Percentiles rank a stretch among this genome's conserved stretches.
Conservation (phyloP, 805 yeast species). For the Hanseniaspora opuntiae region DNA sequence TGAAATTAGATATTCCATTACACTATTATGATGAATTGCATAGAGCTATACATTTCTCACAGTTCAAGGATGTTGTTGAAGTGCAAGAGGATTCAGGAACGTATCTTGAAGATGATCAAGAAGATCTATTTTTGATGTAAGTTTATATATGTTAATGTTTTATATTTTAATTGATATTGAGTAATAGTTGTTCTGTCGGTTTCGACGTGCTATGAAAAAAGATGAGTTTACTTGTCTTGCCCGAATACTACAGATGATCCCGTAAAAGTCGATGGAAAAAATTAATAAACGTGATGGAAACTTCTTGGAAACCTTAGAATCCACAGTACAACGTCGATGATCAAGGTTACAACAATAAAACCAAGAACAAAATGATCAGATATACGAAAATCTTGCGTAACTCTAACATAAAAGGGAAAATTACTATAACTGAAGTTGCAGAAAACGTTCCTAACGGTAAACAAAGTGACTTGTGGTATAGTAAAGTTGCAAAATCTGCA, state of each 20-base stretch:
- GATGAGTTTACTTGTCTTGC: too few species aligned
- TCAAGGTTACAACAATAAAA: too few species aligned
- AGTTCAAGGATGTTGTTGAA: constrained; percentile 55
- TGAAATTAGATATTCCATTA: constrained; percentile 67
- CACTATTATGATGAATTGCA: constrained; percentile 76
- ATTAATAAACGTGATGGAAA: too few species aligned
- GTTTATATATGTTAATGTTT: constrained; percentile 33
- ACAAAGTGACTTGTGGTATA: constrained; percentile 1
- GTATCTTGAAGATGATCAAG: constrained; percentile 45
- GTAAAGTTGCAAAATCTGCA: not conserved
- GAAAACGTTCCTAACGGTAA: constrained; percentile 4
- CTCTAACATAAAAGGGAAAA: not conserved
- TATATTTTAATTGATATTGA: not conserved
- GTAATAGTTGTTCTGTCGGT: too few species aligned
- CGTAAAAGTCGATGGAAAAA: too few species aligned
- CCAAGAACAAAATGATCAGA: not conserved
- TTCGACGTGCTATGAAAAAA: too few species aligned
- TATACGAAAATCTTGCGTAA: not conserved
- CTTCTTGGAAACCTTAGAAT: too few species aligned
- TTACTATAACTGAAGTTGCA: not conserved
- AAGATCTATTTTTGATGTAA: constrained; percentile 36
- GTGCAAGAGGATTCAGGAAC: constrained; percentile 22
- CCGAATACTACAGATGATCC: too few species aligned
- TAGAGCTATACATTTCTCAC: constrained; percentile 74
- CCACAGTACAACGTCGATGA: not conserved